Evolutionary conservation across 352 stramenopile genomes (phyloP).

Genomic region (Vaucheria bursata): DNA sequence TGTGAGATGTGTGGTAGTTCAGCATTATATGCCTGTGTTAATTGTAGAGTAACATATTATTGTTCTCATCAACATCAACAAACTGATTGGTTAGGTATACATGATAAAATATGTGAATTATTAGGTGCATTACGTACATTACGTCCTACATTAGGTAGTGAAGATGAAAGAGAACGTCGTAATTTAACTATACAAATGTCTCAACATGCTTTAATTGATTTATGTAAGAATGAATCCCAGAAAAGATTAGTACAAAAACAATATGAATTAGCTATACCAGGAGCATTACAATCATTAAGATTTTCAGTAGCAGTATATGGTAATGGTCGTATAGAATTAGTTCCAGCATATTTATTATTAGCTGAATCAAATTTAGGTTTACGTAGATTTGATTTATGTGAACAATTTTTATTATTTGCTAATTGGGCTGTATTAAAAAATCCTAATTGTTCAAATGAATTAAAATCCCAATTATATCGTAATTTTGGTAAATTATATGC

Average conservation of each 20-base stretch:
- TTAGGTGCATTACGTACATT: conserved; percentile 51
- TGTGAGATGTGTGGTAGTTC: too few relatives aligned
- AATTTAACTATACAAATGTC: conserved; percentile 57
- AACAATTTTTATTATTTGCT: conserved; percentile 56
- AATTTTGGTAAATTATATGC: conserved; percentile 60
- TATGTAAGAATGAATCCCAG: conserved; percentile 54
- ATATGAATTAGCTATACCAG: conserved; percentile 36
- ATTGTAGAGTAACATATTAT: too few relatives aligned
- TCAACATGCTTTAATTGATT: conserved; percentile 56
- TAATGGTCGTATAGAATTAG: conserved; percentile 52
- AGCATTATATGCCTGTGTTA: too few relatives aligned
- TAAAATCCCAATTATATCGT: conserved; percentile 52
- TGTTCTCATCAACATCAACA: conserved; percentile 55
- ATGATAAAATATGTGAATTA: conserved; percentile 57
- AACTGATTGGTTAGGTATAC: conserved; percentile 56
- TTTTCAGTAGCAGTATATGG: conserved; percentile 56
- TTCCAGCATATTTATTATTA: conserved; percentile 57
- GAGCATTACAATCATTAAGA: conserved; percentile 53
- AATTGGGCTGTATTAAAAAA: conserved; percentile 59
- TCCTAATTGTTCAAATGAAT: conserved; percentile 50
- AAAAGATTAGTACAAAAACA: conserved; percentile 55
- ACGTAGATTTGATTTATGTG: conserved; percentile 44
- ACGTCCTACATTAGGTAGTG: conserved; percentile 51
- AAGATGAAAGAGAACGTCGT: conserved; percentile 54
- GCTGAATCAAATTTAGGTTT: conserved; percentile 56